Base-by-base conservation (phyloP, 2,329 filamentous ascomycete species). In the Aspergillus brasiliensis region DNA sequence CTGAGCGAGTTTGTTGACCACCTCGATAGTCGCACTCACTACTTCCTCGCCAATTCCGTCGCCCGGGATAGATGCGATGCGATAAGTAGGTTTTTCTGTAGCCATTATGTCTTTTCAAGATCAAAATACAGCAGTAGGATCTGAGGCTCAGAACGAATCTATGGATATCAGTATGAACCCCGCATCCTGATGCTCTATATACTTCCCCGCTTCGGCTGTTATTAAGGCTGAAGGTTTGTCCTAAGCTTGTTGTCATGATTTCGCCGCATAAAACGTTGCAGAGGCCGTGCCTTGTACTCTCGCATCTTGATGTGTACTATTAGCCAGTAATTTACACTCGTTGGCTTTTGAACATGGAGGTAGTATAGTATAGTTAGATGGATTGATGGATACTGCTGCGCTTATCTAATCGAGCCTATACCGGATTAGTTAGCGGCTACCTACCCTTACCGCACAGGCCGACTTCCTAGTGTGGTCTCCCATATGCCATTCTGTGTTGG, bases 41-140 rank as follows among this genome's bases (percentile, higher is more conserved):
- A 89, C 86, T 70, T 89, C 86, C 2, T 80, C 79, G 27, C 87
- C 86, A 53, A 89, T 88, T 25, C 87, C 85, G 69, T 89, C 85
- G 13, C 84, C 85, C 7, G 86, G 83, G 62, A 89, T 86, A 23
- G 85, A 83, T 59, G 86, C 83, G 63, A 88, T 67, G 4, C 44
- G 80, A 70, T 84, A 84, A 15, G 65, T 58, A 3, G 59, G 56
- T 17, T 27, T 59, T 28, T 51, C 34, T 23, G 60, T 6, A 59
- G 34, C 3, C 60, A 62, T 56, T 23, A 19, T 42, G 21, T 23
- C 21, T 27, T 5, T 11, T 8, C 3, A 5, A 46, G 21, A 5
- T 4, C 8, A 42, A 19, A n/a, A 57, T 10, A n/a, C 11, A 11
- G 3, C 13, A 13, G 28, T 28, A 44, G 17, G 31, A 25, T 6